These are phyloP conservation scores for Microbotryomycetes sp. DNA, from an alignment of 1,284 basidiomycete genomes.

Conservation along the genomic window DNA sequence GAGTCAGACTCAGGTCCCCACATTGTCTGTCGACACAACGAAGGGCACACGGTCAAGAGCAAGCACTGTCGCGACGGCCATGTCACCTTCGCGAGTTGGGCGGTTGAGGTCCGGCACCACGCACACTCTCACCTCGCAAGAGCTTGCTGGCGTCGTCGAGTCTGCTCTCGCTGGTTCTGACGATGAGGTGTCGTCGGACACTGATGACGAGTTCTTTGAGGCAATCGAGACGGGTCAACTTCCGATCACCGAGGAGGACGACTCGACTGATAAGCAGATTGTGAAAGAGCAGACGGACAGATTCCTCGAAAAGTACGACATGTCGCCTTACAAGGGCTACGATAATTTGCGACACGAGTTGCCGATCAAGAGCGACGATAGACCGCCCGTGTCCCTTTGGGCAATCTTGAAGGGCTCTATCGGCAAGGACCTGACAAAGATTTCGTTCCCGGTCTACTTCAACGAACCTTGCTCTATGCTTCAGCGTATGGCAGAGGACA, in stretches of 20 bases:
- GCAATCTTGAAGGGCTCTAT: slow-evolving; percentile 91
- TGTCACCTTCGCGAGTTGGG: slow-evolving; percentile 4
- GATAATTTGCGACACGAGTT: slow-evolving; percentile 56
- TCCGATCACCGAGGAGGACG: slow-evolving; percentile 55
- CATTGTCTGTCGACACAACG: background rate
- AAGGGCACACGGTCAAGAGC: background rate
- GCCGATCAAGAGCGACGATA: slow-evolving; percentile 65
- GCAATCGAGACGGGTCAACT: slow-evolving; percentile 79
- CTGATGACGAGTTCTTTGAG: slow-evolving; percentile 96
- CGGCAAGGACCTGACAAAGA: slow-evolving; percentile 94
- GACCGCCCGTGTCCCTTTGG: slow-evolving; percentile 90
- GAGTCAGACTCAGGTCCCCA: background rate
- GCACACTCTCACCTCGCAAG: slow-evolving; percentile 16
- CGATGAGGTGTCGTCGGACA: slow-evolving; percentile 58
- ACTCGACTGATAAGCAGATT: slow-evolving; percentile 16
- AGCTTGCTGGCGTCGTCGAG: slow-evolving; percentile 26
- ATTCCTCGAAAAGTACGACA: slow-evolving; percentile 37
- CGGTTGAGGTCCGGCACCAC: slow-evolving; percentile 9
- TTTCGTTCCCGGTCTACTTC: slow-evolving; percentile 75
- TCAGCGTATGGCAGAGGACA: slow-evolving; percentile 51
- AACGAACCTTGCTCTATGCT: slow-evolving; percentile 94
- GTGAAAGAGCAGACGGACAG: slow-evolving; percentile 30
- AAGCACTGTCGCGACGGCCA: background rate
- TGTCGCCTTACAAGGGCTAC: slow-evolving; percentile 63
- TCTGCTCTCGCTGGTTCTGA: slow-evolving; percentile 34